Percentiles rank a stretch among this genome's conserved stretches.
Evolutionary conservation across 352 stramenopile species (phyloP).

Genomic region (Globisporangium rhizosaccharum): DNA sequence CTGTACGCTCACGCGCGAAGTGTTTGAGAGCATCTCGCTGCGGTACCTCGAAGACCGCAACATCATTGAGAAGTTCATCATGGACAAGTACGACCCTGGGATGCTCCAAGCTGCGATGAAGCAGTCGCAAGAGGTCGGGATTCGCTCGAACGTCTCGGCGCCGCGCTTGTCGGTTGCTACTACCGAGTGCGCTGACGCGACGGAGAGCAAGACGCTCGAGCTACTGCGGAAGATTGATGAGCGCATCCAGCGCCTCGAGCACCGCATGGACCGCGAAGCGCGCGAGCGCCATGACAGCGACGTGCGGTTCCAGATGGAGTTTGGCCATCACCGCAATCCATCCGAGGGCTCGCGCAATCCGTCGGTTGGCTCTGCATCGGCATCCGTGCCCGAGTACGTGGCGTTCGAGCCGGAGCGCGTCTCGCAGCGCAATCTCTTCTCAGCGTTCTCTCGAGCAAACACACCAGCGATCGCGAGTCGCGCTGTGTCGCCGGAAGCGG

Average conservation of each 20-base stretch:
- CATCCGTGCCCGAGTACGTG: conserved; percentile 19
- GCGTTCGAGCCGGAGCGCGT: conserved; percentile 56
- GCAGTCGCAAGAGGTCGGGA: conserved; percentile 62
- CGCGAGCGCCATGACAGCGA: conserved; percentile 51
- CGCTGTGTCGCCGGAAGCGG: neutral
- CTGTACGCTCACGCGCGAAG: conserved; percentile 63
- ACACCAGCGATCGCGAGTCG: neutral
- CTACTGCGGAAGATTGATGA: conserved; percentile 48
- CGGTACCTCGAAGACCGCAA: conserved; percentile 72
- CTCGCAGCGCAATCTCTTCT: conserved; percentile 51
- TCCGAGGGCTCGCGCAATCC: conserved; percentile 2
- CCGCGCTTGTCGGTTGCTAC: conserved; percentile 5
- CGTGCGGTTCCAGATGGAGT: conserved; percentile 27
- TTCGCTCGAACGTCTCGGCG: conserved; percentile 21
- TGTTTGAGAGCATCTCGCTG: conserved; percentile 72
- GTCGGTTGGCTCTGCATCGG: conserved; percentile 1
- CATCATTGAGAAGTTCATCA: conserved; percentile 84
- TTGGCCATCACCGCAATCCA: conserved; percentile 5
- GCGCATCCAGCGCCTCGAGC: conserved; percentile 41
- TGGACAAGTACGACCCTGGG: conserved; percentile 74
- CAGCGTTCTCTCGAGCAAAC: conserved; percentile 10
- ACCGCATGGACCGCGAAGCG: conserved; percentile 37
- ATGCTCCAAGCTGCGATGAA: conserved; percentile 77
- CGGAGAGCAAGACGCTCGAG: conserved; percentile 21
- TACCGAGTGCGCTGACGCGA: conserved; percentile 2